These are phyloP conservation scores for Boletus reticuloceps DNA, from an alignment of 768 basidiomycete species.

Conservation along the genomic window DNA sequence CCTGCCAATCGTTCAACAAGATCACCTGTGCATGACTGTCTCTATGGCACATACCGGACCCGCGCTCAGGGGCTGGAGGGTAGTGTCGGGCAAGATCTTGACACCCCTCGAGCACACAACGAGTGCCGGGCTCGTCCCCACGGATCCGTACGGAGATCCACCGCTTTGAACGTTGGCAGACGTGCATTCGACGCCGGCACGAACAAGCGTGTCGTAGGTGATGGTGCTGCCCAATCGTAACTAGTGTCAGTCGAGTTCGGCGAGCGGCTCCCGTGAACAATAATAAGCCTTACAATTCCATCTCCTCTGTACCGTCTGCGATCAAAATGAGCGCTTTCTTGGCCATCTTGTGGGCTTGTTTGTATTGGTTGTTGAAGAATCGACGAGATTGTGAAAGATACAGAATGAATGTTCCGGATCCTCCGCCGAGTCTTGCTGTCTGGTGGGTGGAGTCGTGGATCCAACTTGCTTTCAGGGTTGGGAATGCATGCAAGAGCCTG, in stretches of 20 bases:
- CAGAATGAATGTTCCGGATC: neutral
- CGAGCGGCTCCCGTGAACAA: neutral
- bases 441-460: neutral
- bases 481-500: neutral
- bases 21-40: neutral
- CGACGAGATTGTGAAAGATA: neutral
- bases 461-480: neutral
- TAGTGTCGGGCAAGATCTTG: constrained; percentile 65
- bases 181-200: constrained; percentile 62
- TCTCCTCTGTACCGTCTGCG: constrained; percentile 84
- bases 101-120: constrained; percentile 72
- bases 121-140: constrained; percentile 39
- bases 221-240: constrained; percentile 55
- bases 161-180: constrained; percentile 61
- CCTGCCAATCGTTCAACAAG: constrained; percentile 36
- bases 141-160: constrained; percentile 22
- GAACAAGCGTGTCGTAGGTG: constrained; percentile 77
- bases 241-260: neutral
- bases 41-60: constrained; percentile 42
- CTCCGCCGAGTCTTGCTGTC: neutral
- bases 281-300: constrained; percentile 58
- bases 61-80: constrained; percentile 43
- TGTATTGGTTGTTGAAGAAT: neutral
- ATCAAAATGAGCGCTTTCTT: constrained; percentile 63
- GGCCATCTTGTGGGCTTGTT: constrained; percentile 13